These are phyloP conservation scores for Globisporangium yorkense DNA, from an alignment of 352 stramenopile genomes.

Conservation along the genomic window DNA sequence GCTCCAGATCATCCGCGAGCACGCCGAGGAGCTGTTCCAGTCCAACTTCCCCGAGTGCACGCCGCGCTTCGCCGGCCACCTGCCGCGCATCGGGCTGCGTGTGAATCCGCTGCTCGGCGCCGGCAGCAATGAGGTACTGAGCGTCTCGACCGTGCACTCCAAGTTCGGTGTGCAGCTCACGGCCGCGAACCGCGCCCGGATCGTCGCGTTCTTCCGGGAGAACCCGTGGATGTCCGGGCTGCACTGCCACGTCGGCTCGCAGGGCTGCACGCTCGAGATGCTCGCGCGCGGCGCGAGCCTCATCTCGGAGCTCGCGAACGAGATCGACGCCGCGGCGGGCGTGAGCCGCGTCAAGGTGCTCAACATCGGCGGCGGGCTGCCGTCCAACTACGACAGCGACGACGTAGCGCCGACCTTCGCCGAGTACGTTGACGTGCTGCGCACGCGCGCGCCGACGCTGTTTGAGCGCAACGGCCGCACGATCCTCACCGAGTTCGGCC, in stretches of 20 bases:
- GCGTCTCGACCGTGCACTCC: constrained; percentile 84
- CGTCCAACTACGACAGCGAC: constrained; percentile 85
- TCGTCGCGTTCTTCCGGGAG: constrained; percentile 69
- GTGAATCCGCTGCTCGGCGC: constrained; percentile 90
- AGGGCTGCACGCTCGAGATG: constrained; percentile 82
- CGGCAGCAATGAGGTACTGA: constrained; percentile 82
- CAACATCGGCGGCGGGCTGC: constrained; percentile 90
- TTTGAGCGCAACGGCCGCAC: constrained; percentile 71
- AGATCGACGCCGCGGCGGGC: constrained; percentile 61
- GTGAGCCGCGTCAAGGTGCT: constrained; percentile 77
- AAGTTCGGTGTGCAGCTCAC: constrained; percentile 90
- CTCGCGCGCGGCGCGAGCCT: constrained; percentile 67
- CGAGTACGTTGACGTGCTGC: constrained; percentile 78
- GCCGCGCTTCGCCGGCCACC: constrained; percentile 43
- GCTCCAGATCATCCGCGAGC: constrained; percentile 76
- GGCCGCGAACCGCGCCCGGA: constrained; percentile 36
- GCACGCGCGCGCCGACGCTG: constrained; percentile 58
- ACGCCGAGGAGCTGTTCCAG: constrained; percentile 88
- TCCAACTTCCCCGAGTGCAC: constrained; percentile 64
- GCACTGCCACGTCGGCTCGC: constrained; percentile 86
- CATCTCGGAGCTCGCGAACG: constrained; percentile 78
- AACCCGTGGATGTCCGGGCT: constrained; percentile 87
- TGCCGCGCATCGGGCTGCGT: constrained; percentile 83
- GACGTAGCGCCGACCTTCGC: constrained; percentile 67
- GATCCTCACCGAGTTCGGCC: constrained; percentile 91